These are phyloP conservation scores for Solanum corneliomulleri DNA, from an alignment of 257 asterid species.

Conservation along the genomic window DNA sequence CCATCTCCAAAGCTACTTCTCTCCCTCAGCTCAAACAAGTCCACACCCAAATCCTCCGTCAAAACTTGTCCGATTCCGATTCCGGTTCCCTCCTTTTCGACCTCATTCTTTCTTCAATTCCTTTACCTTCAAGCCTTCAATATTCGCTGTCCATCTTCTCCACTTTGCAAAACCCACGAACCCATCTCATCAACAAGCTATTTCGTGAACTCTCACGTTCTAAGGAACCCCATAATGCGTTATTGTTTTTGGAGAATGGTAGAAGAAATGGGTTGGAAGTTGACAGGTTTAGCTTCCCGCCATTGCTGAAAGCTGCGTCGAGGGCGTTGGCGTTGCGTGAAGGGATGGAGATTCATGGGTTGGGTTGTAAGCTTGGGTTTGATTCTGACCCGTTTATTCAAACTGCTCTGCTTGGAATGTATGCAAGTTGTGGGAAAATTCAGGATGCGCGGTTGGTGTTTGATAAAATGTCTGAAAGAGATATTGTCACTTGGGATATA, in stretches of 20 bases:
- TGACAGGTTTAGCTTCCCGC: conserved; percentile 56
- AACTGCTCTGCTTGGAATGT: conserved; percentile 62
- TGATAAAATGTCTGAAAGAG: conserved; percentile 59
- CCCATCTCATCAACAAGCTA: conserved; percentile 34
- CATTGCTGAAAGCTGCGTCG: conserved; percentile 52
- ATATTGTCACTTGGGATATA: conserved; percentile 62
- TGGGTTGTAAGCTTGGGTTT: conserved; percentile 49
- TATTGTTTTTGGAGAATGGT: conserved; percentile 31
- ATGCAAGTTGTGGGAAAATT: conserved; percentile 37
- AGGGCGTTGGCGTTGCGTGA: conserved; percentile 21
- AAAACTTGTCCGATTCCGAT: conserved; percentile 10
- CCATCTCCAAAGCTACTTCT: conserved; percentile 24
- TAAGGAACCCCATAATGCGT: conserved; percentile 21
- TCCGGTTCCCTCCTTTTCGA: conserved; percentile 31
- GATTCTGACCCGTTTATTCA: conserved; percentile 55
- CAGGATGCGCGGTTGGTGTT: conserved; percentile 55
- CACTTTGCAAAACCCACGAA: conserved; percentile 15
- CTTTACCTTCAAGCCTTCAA: conserved; percentile 31
- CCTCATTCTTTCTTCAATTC: conserved; percentile 42
- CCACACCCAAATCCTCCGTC: conserved; percentile 45
- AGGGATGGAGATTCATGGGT: conserved; percentile 52
- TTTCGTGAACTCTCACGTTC: conserved; percentile 47
- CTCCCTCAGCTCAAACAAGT: conserved; percentile 53
- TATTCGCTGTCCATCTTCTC: conserved; percentile 48
- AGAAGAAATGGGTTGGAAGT: conserved; percentile 16